Evolutionary conservation across 169 alveolate genomes (phyloP), one percentile per base, ranked within the genome.

Genomic region (Cyclospora cayetanensis): DNA sequence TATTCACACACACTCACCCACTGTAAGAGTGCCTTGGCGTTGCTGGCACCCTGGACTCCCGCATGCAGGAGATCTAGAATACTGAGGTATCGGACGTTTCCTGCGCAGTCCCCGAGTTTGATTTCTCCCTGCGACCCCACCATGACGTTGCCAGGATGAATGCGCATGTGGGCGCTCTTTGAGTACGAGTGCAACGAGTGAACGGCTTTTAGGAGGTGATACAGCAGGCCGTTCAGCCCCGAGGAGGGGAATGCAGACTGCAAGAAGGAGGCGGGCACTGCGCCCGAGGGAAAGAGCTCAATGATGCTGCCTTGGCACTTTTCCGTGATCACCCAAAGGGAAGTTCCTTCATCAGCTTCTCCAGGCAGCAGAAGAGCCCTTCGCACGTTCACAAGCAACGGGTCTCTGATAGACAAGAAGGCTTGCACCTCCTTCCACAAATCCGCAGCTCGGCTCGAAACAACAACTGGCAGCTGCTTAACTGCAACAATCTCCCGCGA

Each of bases 131-230:
- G 22, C 35, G 35, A 34, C 7, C 77, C 41, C 0, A 82, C 39
- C 90, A 82, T 53, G 2, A 82, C 60, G 37, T 82, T 82, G 41
- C 90, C 90, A 9, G 90, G 90, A 34, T 82, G 90, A 27, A 82
- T 60, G 35, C 90, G 55, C 90, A 55, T 82, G 79, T 82, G 90
- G 2, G 72, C 72, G 12, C 72, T 34, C 29, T 12, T 25, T 1
- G 35, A 7, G 12, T n/a, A 18, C 20, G 18, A 2, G 39, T 60
- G 72, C 15, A 60, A 34, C 20, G 72, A 7, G 20, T 60, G 72
- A 34, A 60, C 29, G n/a, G 72, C 72, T 18, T 34, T 25, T 15
- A 60, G 31, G 35, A 60, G 72, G 72, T n/a, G 25, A 60, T 20
- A 34, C 35, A 60, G 72, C n/a, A 60, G 72, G 2, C 72, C 72